These are phyloP conservation scores for Penicillium subrubescens DNA, from an alignment of 495 filamentous ascomycete genomes.

Conservation along the genomic window DNA sequence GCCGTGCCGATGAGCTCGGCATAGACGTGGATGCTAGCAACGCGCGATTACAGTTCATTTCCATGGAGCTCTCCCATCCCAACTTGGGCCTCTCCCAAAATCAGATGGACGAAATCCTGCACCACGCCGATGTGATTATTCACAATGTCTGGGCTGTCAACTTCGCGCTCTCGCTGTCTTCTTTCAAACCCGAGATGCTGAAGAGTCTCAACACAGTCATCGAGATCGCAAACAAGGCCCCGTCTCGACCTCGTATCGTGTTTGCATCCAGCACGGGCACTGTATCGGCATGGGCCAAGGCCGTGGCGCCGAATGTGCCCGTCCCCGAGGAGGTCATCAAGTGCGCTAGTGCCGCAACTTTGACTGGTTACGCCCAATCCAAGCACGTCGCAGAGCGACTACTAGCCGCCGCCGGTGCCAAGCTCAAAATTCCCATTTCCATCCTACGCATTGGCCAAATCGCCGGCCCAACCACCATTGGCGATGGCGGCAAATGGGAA, in stretches of 20 bases:
- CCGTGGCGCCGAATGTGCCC: constrained; percentile 20
- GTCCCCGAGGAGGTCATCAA: constrained; percentile 49
- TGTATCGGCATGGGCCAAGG: constrained; percentile 34
- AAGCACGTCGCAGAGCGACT: constrained; percentile 44
- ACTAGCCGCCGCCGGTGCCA: constrained; percentile 45
- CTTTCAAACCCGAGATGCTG: constrained; percentile 53
- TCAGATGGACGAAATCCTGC: constrained; percentile 36
- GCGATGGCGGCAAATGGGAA: constrained; percentile 27
- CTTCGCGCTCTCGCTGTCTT: constrained; percentile 54
- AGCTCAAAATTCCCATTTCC: constrained; percentile 41
- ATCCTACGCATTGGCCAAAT: constrained; percentile 58
- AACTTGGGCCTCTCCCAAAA: constrained; percentile 44
- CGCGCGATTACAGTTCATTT: constrained; percentile 12
- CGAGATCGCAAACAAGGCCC: constrained; percentile 46
- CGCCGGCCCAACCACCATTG: constrained; percentile 40
- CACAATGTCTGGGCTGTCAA: constrained; percentile 65
- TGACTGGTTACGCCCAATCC: constrained; percentile 48
- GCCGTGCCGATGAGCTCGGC: constrained; percentile 9
- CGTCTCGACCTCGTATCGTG: constrained; percentile 44
- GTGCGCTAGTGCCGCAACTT: constrained; percentile 34
- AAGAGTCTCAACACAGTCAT: constrained; percentile 49
- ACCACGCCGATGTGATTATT: constrained; percentile 50
- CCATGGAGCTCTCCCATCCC: constrained; percentile 44
- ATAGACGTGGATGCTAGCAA: constrained; percentile 12
- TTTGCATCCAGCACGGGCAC: constrained; percentile 54